Base-by-base conservation (phyloP, 2,329 filamentous ascomycete genomes). In the Incumbomyces lentus region DNA sequence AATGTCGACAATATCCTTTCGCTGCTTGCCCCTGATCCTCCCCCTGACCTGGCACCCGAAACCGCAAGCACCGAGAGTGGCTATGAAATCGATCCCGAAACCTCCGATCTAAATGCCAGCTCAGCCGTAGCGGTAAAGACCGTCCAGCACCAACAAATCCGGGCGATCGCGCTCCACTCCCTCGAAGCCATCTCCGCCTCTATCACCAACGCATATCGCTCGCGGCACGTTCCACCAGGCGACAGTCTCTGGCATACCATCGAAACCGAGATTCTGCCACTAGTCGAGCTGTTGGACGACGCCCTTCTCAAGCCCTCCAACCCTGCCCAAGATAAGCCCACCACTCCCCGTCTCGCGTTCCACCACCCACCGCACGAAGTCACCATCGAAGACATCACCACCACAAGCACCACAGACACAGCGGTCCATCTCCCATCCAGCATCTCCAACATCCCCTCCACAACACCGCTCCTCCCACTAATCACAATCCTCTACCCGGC, bases 401-500 rank as follows among this genome's bases (percentile, higher is more conserved):
- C 38, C 7, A 45, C 4, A 18, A 22, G n/a, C 16, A 16, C 46
- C 19, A 26, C 31, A 32, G 4, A 6, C 16, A 4, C 17, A 39
- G 33, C n/a, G 13, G 16, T n/a, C 2, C 10, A 7, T 31, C 44
- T 22, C 18, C 48, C 33, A 43, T 44, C 33, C 2, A 16, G 13
- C 13, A 51, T 50, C 39, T 48, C 66, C n/a, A 48, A 60, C 5
- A 59, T 67, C n/a, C 64, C 63, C 1, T 34, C 50, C 1, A 49
- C 53, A 12, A 55, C 66, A 10, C 60, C 64, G 7, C 46, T 57
- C 6, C 54, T 60, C 30, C 52, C 57, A 0, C 58, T 68, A 17
- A 55, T 68, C 16, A 56, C 57, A 3, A 55, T 54, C n/a, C 55
- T 68, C 8, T 72, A 71, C 51, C 65, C 67, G 3, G 58, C 58